Base-by-base conservation (phyloP, 1,284 basidiomycete genomes). In the Neolentinus lepideus region DNA sequence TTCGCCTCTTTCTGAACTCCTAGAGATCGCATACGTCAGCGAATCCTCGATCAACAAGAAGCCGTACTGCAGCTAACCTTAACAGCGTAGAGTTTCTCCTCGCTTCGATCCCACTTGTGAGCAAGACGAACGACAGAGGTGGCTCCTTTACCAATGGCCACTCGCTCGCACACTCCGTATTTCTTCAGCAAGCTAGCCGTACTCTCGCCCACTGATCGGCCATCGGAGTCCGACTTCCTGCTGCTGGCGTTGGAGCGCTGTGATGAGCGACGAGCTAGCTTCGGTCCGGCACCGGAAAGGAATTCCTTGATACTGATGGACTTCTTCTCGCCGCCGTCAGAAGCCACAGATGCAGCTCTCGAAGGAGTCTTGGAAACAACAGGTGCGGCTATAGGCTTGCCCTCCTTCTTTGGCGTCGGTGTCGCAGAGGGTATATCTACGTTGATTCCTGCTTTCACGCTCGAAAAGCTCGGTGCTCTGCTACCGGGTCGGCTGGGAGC, bases 31-130 rank as follows among this genome's bases (percentile, higher is more conserved):
- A 38, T 31, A 50, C 21, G 35, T n/a, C 36, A 19, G 19, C 19
- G 16, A 22, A n/a, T 51, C 8, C 26, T 35, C 51, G 51, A 53
- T 10, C 14, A 31, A 22, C 48, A 52, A n/a, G 38, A 27, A 38
- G 52, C 43, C 43, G 6, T 46, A 21, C 16, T 25, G 16, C 16
- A 46, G 19, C 43, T 10, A 57, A 93, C 92, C 83, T 99, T 99
- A 69, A 99, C 92, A 38, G 96, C 96, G 66, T 98, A 99, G n/a
- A 99, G 79, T 75, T 96, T 97, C 73, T 99, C 97, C 66, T 96
- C 94, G 29, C 80, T 85, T 58, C 95, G 80, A 71, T 99, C 96
- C 95, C 96, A 98, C 75, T 98, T 98, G 76, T 99, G 96, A 35
- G 95, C 97, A 2, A 99, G 81, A 46, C 93, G 80, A 43, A 99